phyloP scores from a whole-genome alignment of 305 asterid species.

The Solanum aculeatissimum region DNA sequence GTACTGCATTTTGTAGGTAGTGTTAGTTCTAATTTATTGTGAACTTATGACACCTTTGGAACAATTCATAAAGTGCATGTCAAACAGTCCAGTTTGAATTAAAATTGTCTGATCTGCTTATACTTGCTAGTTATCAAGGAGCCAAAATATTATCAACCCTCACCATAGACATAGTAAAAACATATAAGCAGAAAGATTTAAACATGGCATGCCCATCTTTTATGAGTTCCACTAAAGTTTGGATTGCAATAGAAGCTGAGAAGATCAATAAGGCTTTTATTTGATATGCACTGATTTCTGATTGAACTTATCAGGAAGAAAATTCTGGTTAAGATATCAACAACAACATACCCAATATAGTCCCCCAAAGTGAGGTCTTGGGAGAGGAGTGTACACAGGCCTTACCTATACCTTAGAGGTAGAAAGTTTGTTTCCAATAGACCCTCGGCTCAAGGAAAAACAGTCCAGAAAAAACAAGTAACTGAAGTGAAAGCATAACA shows the following conservation, averaged over 20 bases:
- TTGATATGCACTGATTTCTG: neutral
- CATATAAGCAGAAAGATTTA: neutral
- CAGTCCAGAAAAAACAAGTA: no score
- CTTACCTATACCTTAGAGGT: no score
- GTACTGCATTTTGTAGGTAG: neutral
- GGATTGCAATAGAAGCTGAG: neutral
- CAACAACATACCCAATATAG: no score
- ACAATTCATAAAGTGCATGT: neutral
- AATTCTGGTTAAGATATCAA: neutral
- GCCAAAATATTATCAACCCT: neutral
- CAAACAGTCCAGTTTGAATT: neutral
- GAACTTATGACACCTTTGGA: neutral
- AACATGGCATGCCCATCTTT: neutral
- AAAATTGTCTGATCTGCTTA: neutral
- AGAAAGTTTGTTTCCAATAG: no score
- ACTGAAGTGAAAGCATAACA: no score
- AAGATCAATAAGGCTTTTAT: neutral
- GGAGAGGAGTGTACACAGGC: no score
- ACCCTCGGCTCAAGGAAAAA: no score
- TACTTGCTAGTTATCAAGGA: neutral
- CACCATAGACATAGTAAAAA: neutral
- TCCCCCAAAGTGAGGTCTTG: no score
- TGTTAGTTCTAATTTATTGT: neutral
- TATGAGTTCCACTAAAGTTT: neutral
- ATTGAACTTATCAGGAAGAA: neutral